A percentile compares a stretch with the other conserved stretches of the same genome.
Conservation (phyloP, 2,329 filamentous ascomycete genomes). For the Arthrobotrys sphaeroides region DNA sequence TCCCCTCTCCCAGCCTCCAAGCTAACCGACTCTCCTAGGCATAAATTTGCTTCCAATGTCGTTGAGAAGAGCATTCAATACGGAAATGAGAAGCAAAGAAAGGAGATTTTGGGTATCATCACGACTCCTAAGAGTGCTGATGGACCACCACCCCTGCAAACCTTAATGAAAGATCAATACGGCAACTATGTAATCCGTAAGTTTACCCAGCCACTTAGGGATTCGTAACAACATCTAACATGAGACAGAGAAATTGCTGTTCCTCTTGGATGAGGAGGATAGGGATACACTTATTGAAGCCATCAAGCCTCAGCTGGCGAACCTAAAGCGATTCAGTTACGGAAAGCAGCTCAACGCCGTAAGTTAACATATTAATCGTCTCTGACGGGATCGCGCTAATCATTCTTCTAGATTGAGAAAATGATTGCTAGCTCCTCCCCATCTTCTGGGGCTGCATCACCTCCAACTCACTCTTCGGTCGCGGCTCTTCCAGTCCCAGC, state of each 20-base stretch:
- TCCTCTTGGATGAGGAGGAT: conserved; percentile 70
- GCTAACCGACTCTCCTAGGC: conserved; percentile 60
- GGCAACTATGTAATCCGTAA: conserved; percentile 97
- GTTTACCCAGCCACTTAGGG: conserved; percentile 61
- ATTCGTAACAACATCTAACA: conserved; percentile 45
- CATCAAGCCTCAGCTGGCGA: conserved; percentile 71
- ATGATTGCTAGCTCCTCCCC: conserved; percentile 49
- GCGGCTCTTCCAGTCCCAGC: conserved; percentile 37
- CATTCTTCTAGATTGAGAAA: conserved; percentile 39
- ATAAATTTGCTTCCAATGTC: conserved; percentile 97
- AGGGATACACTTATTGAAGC: conserved; percentile 70
- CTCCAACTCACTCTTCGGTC: conserved; percentile 42
- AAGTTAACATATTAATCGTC: conserved; percentile 11
- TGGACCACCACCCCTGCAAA: conserved; percentile 75
- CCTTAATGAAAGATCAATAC: conserved; percentile 87
- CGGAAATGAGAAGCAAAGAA: conserved; percentile 75
- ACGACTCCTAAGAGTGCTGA: conserved; percentile 68
- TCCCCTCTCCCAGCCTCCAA: background rate
- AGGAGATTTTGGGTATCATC: conserved; percentile 73
- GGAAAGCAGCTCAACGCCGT: conserved; percentile 72
- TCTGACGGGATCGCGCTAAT: background rate
- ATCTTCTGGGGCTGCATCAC: conserved; percentile 47
- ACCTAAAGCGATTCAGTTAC: conserved; percentile 72
- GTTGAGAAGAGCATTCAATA: conserved; percentile 89
- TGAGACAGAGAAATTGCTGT: conserved; percentile 78